phyloP scores from a whole-genome alignment of 1,139 yeast genomes.

The Pichia sorboxylosa region DNA sequence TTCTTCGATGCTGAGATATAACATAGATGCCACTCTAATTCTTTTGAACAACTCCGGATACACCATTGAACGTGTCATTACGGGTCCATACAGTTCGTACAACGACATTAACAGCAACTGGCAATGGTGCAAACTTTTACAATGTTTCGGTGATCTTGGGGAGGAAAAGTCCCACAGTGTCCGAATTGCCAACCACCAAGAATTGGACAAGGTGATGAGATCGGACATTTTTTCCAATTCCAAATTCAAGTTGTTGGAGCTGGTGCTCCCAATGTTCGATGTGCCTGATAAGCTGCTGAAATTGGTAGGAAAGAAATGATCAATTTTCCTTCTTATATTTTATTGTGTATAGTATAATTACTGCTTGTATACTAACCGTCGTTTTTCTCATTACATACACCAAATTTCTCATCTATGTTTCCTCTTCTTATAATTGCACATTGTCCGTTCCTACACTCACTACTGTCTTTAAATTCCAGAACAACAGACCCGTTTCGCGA shows the following conservation, averaged over 20 bases:
- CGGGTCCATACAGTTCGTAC: slow-evolving; percentile 67
- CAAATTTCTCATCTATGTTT: too few species aligned
- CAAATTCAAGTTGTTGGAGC: slow-evolving; percentile 45
- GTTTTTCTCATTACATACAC: too few species aligned
- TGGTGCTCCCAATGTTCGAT: slow-evolving; percentile 46
- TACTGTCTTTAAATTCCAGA: too few species aligned
- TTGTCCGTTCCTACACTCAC: too few species aligned
- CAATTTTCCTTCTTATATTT: too few species aligned
- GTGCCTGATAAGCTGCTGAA: slow-evolving; percentile 36
- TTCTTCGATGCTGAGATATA: slow-evolving; percentile 52
- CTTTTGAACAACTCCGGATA: slow-evolving; percentile 75
- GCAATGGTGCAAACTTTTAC: slow-evolving; percentile 62
- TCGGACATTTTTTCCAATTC: slow-evolving; percentile 20
- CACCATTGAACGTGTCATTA: slow-evolving; percentile 73
- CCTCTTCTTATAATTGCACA: too few species aligned
- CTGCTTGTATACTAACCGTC: too few species aligned
- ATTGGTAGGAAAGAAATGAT: not conserved
- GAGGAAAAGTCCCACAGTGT: slow-evolving; percentile 22
- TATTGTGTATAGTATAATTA: too few species aligned
- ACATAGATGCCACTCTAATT: slow-evolving; percentile 51
- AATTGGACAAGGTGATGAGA: slow-evolving; percentile 29
- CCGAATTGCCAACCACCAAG: slow-evolving; percentile 23
- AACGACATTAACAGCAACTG: slow-evolving; percentile 70
- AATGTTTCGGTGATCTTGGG: slow-evolving; percentile 56
- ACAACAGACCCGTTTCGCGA: too few species aligned